Conservation (phyloP, 1,284 basidiomycete species). For the Sanghuangporus sanghuang region DNA sequence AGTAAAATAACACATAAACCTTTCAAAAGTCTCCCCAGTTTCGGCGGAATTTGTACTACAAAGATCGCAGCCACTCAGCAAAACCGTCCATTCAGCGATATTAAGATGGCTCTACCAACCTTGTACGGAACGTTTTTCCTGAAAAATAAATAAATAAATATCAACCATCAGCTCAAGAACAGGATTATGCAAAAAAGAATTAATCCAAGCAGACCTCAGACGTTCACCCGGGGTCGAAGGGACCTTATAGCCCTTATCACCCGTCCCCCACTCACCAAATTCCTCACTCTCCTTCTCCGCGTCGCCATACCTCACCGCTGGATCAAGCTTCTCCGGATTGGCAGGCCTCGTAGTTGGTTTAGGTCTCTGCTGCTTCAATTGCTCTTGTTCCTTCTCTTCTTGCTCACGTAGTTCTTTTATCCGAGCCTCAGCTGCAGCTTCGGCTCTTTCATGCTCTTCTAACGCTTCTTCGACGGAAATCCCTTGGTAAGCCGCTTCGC, state of each 20-base stretch:
- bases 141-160: background rate
- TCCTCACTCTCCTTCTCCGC: slow-evolving; percentile 44
- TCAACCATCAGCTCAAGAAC: background rate
- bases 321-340: slow-evolving; percentile 58
- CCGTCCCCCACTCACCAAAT: slow-evolving; percentile 67
- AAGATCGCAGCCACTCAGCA: background rate
- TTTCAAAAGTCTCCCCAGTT: slow-evolving; percentile 78
- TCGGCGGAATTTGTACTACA: slow-evolving; percentile 83
- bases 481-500: slow-evolving; percentile 79
- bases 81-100: slow-evolving; percentile 37
- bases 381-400: slow-evolving; percentile 15
- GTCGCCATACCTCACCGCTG: slow-evolving; percentile 51
- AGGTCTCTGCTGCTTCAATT: slow-evolving; percentile 26
- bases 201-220: slow-evolving; percentile 46
- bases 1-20: background rate
- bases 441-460: slow-evolving; percentile 39
- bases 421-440: slow-evolving; percentile 20
- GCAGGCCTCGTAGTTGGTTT: slow-evolving; percentile 52
- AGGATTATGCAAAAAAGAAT: slow-evolving; percentile 2
- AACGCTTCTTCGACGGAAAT: slow-evolving; percentile 68
- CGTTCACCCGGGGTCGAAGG: slow-evolving; percentile 65
- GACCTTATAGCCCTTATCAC: slow-evolving; percentile 69
- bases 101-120: slow-evolving; percentile 42
- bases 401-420: slow-evolving; percentile 23
- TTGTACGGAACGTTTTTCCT: slow-evolving; percentile 83